These are phyloP conservation scores for Hyphopichia wangnamkhiaoensis DNA, from an alignment of 1,139 yeast species.

Conservation along the genomic window DNA sequence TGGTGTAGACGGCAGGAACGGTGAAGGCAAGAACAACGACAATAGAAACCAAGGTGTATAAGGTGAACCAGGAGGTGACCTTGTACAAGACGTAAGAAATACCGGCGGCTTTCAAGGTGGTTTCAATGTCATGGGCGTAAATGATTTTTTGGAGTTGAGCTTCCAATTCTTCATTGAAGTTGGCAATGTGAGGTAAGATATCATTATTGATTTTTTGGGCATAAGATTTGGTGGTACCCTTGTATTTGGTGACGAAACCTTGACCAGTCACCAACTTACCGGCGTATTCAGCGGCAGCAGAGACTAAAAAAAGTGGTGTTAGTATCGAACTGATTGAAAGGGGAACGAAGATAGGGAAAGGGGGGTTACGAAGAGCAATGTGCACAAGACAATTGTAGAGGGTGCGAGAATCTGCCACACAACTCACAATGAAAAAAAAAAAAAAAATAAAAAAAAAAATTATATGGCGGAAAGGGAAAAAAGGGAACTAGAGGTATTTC, in stretches of 20 bases:
- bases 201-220: slow-evolving; percentile 43
- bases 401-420: no score
- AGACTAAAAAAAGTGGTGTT: slow-evolving; percentile 32
- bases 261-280: slow-evolving; percentile 68
- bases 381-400: slow-evolving; percentile 2
- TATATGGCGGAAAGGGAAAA: no score
- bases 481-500: no score
- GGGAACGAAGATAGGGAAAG: no score
- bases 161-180: slow-evolving; percentile 45
- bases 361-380: no score
- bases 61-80: slow-evolving; percentile 74
- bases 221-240: slow-evolving; percentile 45
- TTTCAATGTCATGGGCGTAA: slow-evolving; percentile 65
- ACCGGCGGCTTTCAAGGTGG: slow-evolving; percentile 74
- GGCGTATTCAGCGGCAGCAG: slow-evolving; percentile 70
- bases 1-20: slow-evolving; percentile 71
- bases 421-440: no score
- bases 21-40: slow-evolving; percentile 68
- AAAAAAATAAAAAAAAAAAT: no score
- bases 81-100: slow-evolving; percentile 64
- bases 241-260: slow-evolving; percentile 69
- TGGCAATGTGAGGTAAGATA: slow-evolving; percentile 47
- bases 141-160: slow-evolving; percentile 56
- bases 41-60: slow-evolving; percentile 64
- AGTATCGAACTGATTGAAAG: slow-evolving; percentile 15